Evolutionary conservation across 305 asterid species (phyloP), one percentile per base, ranked within the genome.

Genomic region (Ajuga reptans): DNA sequence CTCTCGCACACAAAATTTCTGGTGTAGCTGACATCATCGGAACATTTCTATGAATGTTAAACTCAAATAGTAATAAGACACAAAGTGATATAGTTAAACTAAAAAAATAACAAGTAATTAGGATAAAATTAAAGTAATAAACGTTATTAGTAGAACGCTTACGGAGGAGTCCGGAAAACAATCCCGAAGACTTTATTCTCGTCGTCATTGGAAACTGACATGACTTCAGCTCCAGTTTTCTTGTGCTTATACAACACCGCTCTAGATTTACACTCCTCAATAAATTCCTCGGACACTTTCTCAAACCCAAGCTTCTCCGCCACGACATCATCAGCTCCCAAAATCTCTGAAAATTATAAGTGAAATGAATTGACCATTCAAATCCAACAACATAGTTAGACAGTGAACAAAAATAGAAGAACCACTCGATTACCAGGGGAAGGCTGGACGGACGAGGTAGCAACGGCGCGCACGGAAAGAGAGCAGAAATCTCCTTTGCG

Each of bases 121-220:
- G 27, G 21, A 60, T 39, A 42, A 68, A 68, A 55, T n/a, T 10
- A 3, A 45, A 54, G 42, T 12, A 34, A 65, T 14, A 65, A 54
- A 17, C 64, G 5, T 57, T 7, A 29, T 18, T n/a, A 37, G 53
- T 6, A 37, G 29, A 58, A 56, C 42, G 74, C 99, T 84, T 82
- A 93, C 98, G 96, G 96, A 72, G 99, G 98, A 14, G 96, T 91
- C 66, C 96, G 83, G 75, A 94, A 86, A 68, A 94, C 99, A 77
- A 94, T 84, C 71, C 96, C 99, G 17, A 94, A 94, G 41, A 89
- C 95, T 75, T 94, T 94, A 74, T 94, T 94, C 91, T 94, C 99
- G 10, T 91, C 98, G 3, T 94, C 98, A 68, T 91, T 94, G 11
- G 87, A 84, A 29, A 94, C 90, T 0, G 99, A 91, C 95, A 94